phyloP scores from a whole-genome alignment of 1,139 yeast genomes.

The Lodderomyces metapsilosis region DNA sequence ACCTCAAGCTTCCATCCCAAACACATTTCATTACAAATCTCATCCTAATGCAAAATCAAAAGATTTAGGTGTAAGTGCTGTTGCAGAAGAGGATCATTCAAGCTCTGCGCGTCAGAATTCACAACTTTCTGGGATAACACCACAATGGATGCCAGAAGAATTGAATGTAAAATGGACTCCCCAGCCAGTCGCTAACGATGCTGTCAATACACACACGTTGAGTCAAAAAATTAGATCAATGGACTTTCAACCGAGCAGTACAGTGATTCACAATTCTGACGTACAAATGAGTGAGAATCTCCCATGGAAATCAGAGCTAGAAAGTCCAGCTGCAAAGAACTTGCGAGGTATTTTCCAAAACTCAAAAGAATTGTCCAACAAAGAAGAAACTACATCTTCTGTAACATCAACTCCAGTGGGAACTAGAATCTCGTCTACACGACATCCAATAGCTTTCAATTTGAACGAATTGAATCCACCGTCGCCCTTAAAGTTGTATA shows the following conservation, averaged over 20 bases:
- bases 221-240: constrained; percentile 20
- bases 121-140: constrained; percentile 22
- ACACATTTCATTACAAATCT: constrained; percentile 46
- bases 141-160: constrained; percentile 48
- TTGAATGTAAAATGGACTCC: constrained; percentile 36
- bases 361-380: constrained; percentile 14
- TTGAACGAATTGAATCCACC: neutral
- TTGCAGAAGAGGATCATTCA: constrained; percentile 7
- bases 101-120: neutral
- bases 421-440: neutral
- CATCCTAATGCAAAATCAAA: constrained; percentile 49
- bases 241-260: constrained; percentile 16
- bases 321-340: constrained; percentile 25
- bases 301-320: constrained; percentile 38
- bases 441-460: neutral
- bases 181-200: neutral
- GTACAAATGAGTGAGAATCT: constrained; percentile 27
- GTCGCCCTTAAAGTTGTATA: constrained; percentile 43
- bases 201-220: constrained; percentile 1
- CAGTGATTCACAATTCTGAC: constrained; percentile 39
- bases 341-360: constrained; percentile 33
- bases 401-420: constrained; percentile 34
- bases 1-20: constrained; percentile 38
- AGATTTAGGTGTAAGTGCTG: constrained; percentile 20
- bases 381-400: constrained; percentile 31